Base-by-base conservation (phyloP, 805 yeast species). In the Wickerhamomyces silvicola region DNA sequence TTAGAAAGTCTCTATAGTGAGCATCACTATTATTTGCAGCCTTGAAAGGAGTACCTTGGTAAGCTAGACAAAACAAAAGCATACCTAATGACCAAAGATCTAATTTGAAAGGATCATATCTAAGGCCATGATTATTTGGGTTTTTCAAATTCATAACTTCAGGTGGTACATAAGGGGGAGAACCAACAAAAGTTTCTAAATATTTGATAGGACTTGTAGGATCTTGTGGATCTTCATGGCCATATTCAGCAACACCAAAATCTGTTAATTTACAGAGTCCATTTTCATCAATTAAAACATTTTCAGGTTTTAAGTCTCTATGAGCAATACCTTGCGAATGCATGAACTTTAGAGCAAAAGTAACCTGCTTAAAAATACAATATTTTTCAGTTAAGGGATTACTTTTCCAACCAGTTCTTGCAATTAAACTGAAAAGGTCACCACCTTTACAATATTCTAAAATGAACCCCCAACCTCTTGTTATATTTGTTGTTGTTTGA, bases 161-260 rank as follows among this genome's bases (percentile, higher is more conserved):
- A 2, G 94, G 92, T 5, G 90, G 76, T 10, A 80, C 73, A 54
- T 80, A 82, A 2, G 92, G 92, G 4, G 92, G 85, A 1, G 88
- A 80, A 2, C 94, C 92, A 26, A 81, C 80, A 52, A 70, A 69
- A 2, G 74, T 60, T 25, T 68, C 60, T 23, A 60, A 57, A 19
- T 43, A 26, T 28, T 52, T 59, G 7, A 59, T 30, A 6, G 43
- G 68, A 16, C 74, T 64, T 0, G 53, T 43, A 14, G 69, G 57
- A 53, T 81, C 72, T 2, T 71, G 68, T 1, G 71, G 72, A 14
- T 54, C 62, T 31, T 57, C 68, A 52, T 76, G 79, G 12, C 78
- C 82, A 50, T 71, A 72, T 32, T 72, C 79, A 31, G 83, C 73
- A 22, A 81, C 81, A 37, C 92, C 92, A 54, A 81, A 81, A 60